These are phyloP conservation scores for Rhynchosporium agropyri DNA, from an alignment of 2,329 filamentous ascomycete species.

Conservation along the genomic window DNA sequence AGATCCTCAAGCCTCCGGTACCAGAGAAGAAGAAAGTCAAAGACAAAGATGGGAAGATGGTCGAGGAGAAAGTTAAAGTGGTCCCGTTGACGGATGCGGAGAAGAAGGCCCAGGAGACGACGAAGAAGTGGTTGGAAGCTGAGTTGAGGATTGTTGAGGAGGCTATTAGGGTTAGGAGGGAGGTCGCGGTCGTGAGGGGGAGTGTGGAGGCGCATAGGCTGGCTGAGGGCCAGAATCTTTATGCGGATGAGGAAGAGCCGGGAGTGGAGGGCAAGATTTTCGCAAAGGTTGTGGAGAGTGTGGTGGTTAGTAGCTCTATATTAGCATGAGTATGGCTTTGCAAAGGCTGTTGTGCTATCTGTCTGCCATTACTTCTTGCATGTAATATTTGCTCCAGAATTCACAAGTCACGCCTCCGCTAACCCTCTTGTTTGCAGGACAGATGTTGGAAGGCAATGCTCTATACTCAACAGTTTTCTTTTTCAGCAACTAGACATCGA, in stretches of 20 bases:
- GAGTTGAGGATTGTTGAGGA: slow-evolving; percentile 27
- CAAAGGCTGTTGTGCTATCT: not conserved
- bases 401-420: too few relatives aligned
- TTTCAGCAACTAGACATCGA: too few relatives aligned
- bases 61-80: slow-evolving; percentile 19
- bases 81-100: slow-evolving; percentile 10
- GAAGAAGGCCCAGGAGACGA: slow-evolving; percentile 22
- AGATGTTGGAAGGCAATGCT: too few relatives aligned
- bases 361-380: too few relatives aligned
- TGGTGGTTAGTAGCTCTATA: not conserved
- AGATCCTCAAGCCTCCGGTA: not conserved
- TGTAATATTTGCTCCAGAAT: too few relatives aligned
- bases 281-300: slow-evolving; percentile 3
- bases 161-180: slow-evolving; percentile 28
- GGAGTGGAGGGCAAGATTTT: slow-evolving; percentile 20
- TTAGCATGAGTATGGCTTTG: not conserved
- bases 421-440: too few relatives aligned
- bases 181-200: slow-evolving; percentile 30
- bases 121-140: slow-evolving; percentile 23
- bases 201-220: slow-evolving; percentile 27
- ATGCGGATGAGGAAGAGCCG: slow-evolving; percentile 27
- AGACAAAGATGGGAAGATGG: slow-evolving; percentile 8
- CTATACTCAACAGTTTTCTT: too few relatives aligned
- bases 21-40: slow-evolving; percentile 4
- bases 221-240: slow-evolving; percentile 29